These are phyloP conservation scores for Tricharina praecox DNA, from an alignment of 495 filamentous ascomycete species.

Conservation along the genomic window DNA sequence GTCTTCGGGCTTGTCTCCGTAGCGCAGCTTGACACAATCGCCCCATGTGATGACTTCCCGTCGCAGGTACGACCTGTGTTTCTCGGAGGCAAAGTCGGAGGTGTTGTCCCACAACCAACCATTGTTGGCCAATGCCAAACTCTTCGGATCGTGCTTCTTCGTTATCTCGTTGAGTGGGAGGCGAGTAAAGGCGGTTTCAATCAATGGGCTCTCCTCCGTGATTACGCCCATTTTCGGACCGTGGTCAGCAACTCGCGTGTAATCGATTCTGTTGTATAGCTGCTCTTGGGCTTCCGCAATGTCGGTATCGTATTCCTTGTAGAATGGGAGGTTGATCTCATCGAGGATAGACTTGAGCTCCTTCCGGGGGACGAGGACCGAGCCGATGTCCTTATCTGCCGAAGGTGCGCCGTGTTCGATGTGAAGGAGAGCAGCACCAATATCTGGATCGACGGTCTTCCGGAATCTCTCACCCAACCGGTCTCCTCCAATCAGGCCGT, in stretches of 20 bases:
- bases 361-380: slow-evolving; percentile 31
- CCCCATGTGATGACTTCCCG: slow-evolving; percentile 96
- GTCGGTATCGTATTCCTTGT: slow-evolving; percentile 78
- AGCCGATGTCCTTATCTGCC: slow-evolving; percentile 30
- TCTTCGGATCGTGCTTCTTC: slow-evolving; percentile 54
- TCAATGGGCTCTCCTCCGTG: slow-evolving; percentile 56
- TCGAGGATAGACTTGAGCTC: slow-evolving; percentile 50
- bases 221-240: slow-evolving; percentile 79
- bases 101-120: slow-evolving; percentile 98
- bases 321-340: slow-evolving; percentile 71
- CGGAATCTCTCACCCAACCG: slow-evolving; percentile 62
- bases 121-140: slow-evolving; percentile 80
- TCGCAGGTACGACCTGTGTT: slow-evolving; percentile 76
- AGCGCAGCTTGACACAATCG: slow-evolving; percentile 94
- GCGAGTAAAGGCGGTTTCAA: slow-evolving; percentile 91
- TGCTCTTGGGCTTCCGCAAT: slow-evolving; percentile 70
- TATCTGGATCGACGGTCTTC: slow-evolving; percentile 45
- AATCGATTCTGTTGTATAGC: slow-evolving; percentile 84
- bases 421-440: slow-evolving; percentile 52
- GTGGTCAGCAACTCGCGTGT: slow-evolving; percentile 74
- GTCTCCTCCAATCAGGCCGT: slow-evolving; percentile 51
- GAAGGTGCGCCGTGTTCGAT: slow-evolving; percentile 51
- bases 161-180: slow-evolving; percentile 67
- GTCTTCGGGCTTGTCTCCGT: slow-evolving; percentile 63
- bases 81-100: slow-evolving; percentile 77